Conservation (phyloP, 2,329 filamentous ascomycete genomes). For the Aspergillus sp. region DNA sequence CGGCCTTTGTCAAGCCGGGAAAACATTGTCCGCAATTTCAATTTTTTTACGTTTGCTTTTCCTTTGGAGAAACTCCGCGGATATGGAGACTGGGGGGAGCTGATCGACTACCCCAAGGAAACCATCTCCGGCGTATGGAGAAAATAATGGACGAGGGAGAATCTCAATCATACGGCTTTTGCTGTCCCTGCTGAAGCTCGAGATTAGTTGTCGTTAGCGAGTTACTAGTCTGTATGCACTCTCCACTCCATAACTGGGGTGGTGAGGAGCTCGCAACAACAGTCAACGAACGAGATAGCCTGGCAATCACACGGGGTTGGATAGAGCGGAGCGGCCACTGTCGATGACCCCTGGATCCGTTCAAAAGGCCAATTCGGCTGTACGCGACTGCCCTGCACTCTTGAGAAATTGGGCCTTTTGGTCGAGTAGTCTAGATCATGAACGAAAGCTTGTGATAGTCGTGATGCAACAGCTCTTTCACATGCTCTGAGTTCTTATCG, state of each 20-base stretch:
- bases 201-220: slow-evolving; percentile 2
- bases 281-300: background rate
- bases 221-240: slow-evolving; percentile 9
- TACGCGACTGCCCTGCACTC: too few species aligned
- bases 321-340: background rate
- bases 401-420: background rate
- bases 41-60: background rate
- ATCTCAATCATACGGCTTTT: background rate
- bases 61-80: slow-evolving; percentile 2
- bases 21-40: background rate
- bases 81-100: background rate
- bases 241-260: background rate
- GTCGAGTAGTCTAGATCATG: background rate
- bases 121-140: background rate
- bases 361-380: background rate
- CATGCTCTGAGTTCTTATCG: background rate
- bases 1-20: background rate
- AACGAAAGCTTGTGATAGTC: slow-evolving; percentile 3
- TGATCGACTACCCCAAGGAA: background rate
- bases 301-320: background rate
- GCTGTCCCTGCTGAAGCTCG: slow-evolving; percentile 3
- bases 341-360: background rate
- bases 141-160: too few species aligned
- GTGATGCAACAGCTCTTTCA: background rate
- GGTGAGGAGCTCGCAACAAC: background rate